phyloP scores from a whole-genome alignment of 805 yeast genomes.

The Candida silvatica region DNA sequence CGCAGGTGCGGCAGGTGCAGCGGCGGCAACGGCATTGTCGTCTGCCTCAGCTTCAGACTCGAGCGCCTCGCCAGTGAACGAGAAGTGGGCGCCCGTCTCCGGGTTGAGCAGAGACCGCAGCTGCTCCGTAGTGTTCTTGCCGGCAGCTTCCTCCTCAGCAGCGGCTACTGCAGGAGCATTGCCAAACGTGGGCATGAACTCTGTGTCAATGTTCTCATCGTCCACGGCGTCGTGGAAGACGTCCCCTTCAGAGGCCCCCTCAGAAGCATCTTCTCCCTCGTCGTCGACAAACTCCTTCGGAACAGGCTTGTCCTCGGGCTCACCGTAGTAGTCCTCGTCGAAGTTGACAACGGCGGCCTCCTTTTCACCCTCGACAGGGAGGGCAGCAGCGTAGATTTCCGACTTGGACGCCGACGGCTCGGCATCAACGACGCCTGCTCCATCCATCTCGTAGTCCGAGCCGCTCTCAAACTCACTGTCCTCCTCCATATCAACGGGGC shows the following conservation, averaged over 20 bases:
- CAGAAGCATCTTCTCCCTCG: conserved; percentile 3
- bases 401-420: conserved; percentile 18
- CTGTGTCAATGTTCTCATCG: conserved; percentile 23
- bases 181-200: conserved; percentile 1
- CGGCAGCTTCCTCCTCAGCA: conserved; percentile 37
- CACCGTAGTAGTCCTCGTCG: conserved; percentile 18
- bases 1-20: not conserved
- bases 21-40: too few species aligned
- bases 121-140: conserved; percentile 16
- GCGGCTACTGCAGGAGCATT: conserved; percentile 24
- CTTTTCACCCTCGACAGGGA: conserved; percentile 2
- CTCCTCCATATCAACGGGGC: conserved; percentile 32
- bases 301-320: conserved; percentile 35
- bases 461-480: conserved; percentile 29
- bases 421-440: conserved; percentile 18
- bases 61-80: conserved; percentile 8
- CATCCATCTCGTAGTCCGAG: conserved; percentile 33
- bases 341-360: conserved; percentile 5
- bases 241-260: conserved; percentile 4
- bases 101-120: conserved; percentile 1
- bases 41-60: too few species aligned
- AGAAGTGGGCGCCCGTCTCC: not conserved
- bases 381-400: conserved; percentile 17
- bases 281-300: conserved; percentile 47
- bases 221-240: conserved; percentile 18